Evolutionary conservation across 1,139 yeast species (phyloP).

Genomic region (Scheffersomyces titani): DNA sequence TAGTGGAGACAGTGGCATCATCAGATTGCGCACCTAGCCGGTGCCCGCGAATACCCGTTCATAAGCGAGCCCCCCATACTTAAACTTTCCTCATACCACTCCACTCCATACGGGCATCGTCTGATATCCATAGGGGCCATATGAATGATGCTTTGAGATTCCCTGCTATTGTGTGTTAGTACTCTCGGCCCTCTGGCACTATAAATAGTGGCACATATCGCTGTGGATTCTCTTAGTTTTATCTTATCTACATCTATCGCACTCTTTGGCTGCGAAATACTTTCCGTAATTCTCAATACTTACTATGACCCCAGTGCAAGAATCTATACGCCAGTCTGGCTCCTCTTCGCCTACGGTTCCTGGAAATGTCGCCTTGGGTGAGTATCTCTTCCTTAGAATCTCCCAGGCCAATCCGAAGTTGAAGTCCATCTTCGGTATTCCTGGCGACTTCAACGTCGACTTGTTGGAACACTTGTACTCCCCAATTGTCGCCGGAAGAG

Average conservation of each 20-base stretch:
- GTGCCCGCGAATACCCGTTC: neutral
- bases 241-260: neutral
- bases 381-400: slow-evolving; percentile 38
- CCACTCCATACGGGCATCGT: neutral
- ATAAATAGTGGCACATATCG: neutral
- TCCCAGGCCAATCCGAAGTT: slow-evolving; percentile 38
- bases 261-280: neutral
- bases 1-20: neutral
- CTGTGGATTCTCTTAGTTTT: neutral
- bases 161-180: neutral
- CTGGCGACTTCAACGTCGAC: slow-evolving; percentile 44
- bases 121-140: neutral
- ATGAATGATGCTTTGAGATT: neutral
- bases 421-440: slow-evolving; percentile 39
- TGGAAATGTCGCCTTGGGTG: slow-evolving; percentile 33
- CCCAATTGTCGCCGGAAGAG: slow-evolving; percentile 22
- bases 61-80: neutral
- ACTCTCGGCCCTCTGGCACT: neutral
- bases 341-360: slow-evolving; percentile 1
- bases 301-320: neutral
- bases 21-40: neutral
- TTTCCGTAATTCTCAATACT: neutral
- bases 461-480: slow-evolving; percentile 38
- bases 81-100: neutral
- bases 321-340: neutral